phyloP scores from a whole-genome alignment of 2,329 filamentous ascomycete species.

The Fusarium sp. region DNA sequence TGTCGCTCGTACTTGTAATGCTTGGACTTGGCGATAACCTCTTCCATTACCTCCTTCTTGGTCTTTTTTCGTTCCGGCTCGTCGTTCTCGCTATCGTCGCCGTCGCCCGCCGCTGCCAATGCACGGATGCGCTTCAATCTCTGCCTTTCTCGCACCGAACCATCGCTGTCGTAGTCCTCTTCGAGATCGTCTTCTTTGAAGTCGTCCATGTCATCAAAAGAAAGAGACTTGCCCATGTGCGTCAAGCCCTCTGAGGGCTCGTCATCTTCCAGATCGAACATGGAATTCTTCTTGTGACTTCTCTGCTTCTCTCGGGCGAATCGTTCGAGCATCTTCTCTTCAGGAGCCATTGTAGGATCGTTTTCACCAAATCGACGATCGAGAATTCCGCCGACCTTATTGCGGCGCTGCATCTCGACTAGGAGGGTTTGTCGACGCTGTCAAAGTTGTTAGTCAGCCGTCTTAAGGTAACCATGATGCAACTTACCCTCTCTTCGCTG shows the following conservation, averaged over 20 bases:
- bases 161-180: constrained; percentile 71
- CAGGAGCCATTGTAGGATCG: constrained; percentile 92
- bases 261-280: constrained; percentile 90
- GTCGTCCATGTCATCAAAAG: constrained; percentile 78
- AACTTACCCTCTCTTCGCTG: constrained; percentile 84
- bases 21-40: constrained; percentile 98
- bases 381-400: constrained; percentile 92
- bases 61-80: constrained; percentile 90
- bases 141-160: constrained; percentile 68
- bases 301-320: constrained; percentile 91
- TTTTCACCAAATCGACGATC: constrained; percentile 97
- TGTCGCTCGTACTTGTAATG: constrained; percentile 95
- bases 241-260: constrained; percentile 79
- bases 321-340: constrained; percentile 91
- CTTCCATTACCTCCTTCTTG: constrained; percentile 98
- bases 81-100: constrained; percentile 65
- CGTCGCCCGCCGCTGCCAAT: constrained; percentile 61
- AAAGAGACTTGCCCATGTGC: constrained; percentile 84
- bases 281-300: constrained; percentile 80
- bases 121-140: constrained; percentile 70
- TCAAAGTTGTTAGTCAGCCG: constrained; percentile 29
- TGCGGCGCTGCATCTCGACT: constrained; percentile 89
- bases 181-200: constrained; percentile 84
- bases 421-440: constrained; percentile 85
- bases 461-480: background rate